These are phyloP conservation scores for Erodium texanum DNA, from an alignment of 441 rosid genomes.

Conservation along the genomic window DNA sequence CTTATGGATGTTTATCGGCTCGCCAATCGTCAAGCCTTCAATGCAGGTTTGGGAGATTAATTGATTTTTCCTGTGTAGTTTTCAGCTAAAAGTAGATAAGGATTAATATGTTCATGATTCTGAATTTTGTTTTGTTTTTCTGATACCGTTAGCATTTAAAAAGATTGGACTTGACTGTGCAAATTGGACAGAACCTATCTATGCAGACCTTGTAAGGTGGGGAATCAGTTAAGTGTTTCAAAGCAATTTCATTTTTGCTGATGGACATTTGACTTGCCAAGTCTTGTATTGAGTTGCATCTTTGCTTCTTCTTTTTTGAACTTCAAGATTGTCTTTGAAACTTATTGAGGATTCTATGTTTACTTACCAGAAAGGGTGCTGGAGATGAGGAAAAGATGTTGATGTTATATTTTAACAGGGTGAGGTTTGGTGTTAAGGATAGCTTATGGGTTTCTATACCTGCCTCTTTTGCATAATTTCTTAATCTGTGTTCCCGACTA, in stretches of 20 bases:
- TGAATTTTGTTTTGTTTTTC: slow-evolving; percentile 7
- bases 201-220: slow-evolving; percentile 65
- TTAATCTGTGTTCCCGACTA: slow-evolving; percentile 13
- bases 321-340: neutral
- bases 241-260: neutral
- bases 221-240: neutral
- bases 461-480: slow-evolving; percentile 8
- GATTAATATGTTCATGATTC: slow-evolving; percentile 7
- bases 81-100: neutral
- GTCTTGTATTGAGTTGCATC: neutral
- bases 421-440: slow-evolving; percentile 21
- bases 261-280: neutral
- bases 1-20: slow-evolving; percentile 71
- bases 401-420: slow-evolving; percentile 66
- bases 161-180: slow-evolving; percentile 96
- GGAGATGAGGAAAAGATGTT: slow-evolving; percentile 90
- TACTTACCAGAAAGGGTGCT: slow-evolving; percentile 53
- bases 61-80: slow-evolving; percentile 1
- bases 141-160: slow-evolving; percentile 50
- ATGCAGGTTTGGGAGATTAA: slow-evolving; percentile 44
- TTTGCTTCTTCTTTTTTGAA: neutral
- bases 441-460: neutral
- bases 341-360: slow-evolving; percentile 17
- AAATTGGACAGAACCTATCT: slow-evolving; percentile 83
- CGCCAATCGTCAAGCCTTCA: slow-evolving; percentile 79